A percentile compares a stretch with the other conserved stretches of the same genome.
Conservation (phyloP, 2,329 filamentous ascomycete genomes). For the Cytospora chrysosperma region DNA sequence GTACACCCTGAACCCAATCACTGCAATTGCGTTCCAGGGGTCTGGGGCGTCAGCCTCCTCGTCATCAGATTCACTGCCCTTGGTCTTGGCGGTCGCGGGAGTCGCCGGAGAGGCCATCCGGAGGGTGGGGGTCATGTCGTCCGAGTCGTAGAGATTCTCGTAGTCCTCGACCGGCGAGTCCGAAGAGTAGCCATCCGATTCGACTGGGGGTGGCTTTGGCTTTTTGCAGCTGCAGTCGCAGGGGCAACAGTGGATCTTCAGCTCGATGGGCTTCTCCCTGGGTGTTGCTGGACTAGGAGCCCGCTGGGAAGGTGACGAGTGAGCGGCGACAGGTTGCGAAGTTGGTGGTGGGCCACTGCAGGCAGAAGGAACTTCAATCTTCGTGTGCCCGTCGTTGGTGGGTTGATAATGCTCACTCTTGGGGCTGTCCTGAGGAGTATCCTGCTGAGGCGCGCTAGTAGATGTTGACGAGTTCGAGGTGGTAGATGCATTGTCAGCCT, state of each 20-base stretch:
- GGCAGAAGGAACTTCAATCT: slow-evolving; percentile 36
- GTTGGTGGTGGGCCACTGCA: slow-evolving; percentile 28
- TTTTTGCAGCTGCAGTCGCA: slow-evolving; percentile 11
- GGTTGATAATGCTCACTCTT: slow-evolving; percentile 29
- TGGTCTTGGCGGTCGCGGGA: slow-evolving; percentile 30
- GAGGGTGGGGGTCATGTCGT: slow-evolving; percentile 56
- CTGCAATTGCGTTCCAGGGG: slow-evolving; percentile 63
- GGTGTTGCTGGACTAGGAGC: neutral
- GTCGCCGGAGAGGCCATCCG: slow-evolving; percentile 40
- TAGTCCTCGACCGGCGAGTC: slow-evolving; percentile 60
- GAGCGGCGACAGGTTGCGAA: slow-evolving; percentile 2
- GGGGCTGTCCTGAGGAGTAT: slow-evolving; percentile 32
- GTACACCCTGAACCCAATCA: slow-evolving; percentile 62
- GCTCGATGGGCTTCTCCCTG: slow-evolving; percentile 11
- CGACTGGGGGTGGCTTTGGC: slow-evolving; percentile 25
- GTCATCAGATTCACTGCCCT: slow-evolving; percentile 52
- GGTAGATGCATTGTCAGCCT: slow-evolving; percentile 26
- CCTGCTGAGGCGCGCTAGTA: slow-evolving; percentile 29
- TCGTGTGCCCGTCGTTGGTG: slow-evolving; percentile 29
- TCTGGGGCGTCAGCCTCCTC: slow-evolving; percentile 51
- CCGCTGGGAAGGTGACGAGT: neutral
- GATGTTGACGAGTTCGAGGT: slow-evolving; percentile 25
- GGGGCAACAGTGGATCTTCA: slow-evolving; percentile 16
- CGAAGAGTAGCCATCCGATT: slow-evolving; percentile 55
- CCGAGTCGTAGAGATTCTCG: slow-evolving; percentile 58